Conservation (phyloP, 73 alveolate genomes). For the Paramecium primaurelia region DNA sequence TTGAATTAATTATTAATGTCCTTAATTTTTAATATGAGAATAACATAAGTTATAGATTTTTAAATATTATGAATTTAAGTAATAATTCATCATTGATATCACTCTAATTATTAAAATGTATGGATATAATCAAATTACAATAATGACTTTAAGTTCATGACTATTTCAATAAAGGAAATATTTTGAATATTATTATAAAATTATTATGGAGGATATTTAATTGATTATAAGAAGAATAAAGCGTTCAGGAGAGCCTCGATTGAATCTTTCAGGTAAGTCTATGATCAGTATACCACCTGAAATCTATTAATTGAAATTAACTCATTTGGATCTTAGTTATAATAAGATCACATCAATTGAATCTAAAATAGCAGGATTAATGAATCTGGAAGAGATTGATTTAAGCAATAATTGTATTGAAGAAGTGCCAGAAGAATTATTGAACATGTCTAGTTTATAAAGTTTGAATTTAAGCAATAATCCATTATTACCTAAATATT, state of each 20-base stretch:
- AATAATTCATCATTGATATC: neutral
- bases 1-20: no score
- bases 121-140: neutral
- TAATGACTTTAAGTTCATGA: neutral
- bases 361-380: conserved; percentile 44
- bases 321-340: conserved; percentile 49
- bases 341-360: conserved; percentile 50
- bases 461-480: conserved; percentile 71
- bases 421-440: conserved; percentile 67
- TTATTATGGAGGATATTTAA: conserved; percentile 81
- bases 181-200: conserved; percentile 17
- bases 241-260: conserved; percentile 72
- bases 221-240: conserved; percentile 81
- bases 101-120: neutral
- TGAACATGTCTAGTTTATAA: conserved; percentile 68
- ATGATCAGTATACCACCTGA: conserved; percentile 81
- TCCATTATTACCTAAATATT: conserved; percentile 66
- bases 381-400: conserved; percentile 73
- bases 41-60: no score
- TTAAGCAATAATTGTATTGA: conserved; percentile 70
- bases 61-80: no score
- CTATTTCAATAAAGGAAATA: neutral
- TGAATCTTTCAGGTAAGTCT: conserved; percentile 71
- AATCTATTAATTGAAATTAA: conserved; percentile 29
- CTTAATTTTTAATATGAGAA: no score